Conservation (phyloP, 805 yeast species). For the Starmerella vaccinii region DNA sequence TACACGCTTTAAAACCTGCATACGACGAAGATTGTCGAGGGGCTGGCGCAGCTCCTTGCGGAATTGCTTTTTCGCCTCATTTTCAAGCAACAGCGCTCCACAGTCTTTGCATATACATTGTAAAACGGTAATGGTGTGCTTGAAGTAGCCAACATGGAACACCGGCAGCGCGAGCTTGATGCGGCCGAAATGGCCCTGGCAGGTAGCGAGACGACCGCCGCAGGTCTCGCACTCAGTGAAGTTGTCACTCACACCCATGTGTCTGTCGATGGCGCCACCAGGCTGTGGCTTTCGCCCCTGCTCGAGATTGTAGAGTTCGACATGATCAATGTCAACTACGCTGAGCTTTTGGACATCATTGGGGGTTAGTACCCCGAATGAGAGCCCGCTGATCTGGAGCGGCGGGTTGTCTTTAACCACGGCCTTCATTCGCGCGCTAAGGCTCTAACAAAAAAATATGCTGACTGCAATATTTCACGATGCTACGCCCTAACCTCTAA, state of each 20-base stretch:
- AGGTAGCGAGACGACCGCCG: conserved; percentile 79
- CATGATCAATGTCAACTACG: conserved; percentile 83
- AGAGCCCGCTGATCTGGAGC: conserved; percentile 77
- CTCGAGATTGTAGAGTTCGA: conserved; percentile 86
- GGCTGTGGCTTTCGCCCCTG: conserved; percentile 73
- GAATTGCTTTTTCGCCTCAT: conserved; percentile 56
- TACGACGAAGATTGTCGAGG: conserved; percentile 80
- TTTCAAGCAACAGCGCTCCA: conserved; percentile 66
- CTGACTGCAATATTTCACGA: neutral
- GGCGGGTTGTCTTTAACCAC: conserved; percentile 66
- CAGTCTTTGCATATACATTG: conserved; percentile 89
- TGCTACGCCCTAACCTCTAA: neutral
- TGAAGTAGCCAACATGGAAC: conserved; percentile 95
- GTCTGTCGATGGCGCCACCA: conserved; percentile 81
- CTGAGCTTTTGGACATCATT: conserved; percentile 86
- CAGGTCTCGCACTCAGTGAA: conserved; percentile 83
- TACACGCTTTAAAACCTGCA: conserved; percentile 74
- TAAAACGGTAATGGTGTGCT: conserved; percentile 73
- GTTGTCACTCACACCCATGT: conserved; percentile 90
- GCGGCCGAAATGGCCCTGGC: conserved; percentile 99
- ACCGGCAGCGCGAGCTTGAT: conserved; percentile 88
- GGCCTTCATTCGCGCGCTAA: conserved; percentile 31
- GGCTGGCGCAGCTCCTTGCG: conserved; percentile 76
- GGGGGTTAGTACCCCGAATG: conserved; percentile 87
- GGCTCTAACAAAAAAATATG: conserved; percentile 5